phyloP scores from a whole-genome alignment of 371 early-diverging fungal species.

The Actinomucor elegans region DNA sequence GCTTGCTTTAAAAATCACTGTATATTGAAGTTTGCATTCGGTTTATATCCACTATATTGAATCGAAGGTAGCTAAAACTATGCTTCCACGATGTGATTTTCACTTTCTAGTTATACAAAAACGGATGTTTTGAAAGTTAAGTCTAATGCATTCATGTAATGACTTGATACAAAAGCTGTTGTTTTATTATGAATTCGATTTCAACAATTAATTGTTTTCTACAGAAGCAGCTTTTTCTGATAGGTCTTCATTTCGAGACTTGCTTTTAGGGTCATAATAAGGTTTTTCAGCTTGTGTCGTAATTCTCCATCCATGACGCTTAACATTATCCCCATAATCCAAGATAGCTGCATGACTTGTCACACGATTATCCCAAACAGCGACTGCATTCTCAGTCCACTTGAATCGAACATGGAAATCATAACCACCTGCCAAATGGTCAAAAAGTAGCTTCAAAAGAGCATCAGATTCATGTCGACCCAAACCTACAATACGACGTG shows the following conservation, averaged over 20 bases:
- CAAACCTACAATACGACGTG: constrained; percentile 57
- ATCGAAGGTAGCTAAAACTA: no score
- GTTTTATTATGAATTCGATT: no score
- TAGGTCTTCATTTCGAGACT: constrained; percentile 12
- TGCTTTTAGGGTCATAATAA: constrained; percentile 52
- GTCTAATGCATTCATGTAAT: no score
- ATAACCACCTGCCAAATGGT: constrained; percentile 49
- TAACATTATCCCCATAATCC: constrained; percentile 1
- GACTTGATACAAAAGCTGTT: no score
- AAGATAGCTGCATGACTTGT: constrained; percentile 41
- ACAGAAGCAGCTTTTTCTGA: not conserved
- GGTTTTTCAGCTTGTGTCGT: constrained; percentile 52
- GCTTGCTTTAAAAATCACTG: no score
- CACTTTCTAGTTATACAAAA: no score
- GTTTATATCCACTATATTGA: no score
- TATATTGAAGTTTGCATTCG: no score
- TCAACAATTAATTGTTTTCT: no score
- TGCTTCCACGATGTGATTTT: no score
- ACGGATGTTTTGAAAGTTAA: no score
- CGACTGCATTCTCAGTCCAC: constrained; percentile 56
- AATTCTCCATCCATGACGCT: constrained; percentile 43
- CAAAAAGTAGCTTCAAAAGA: constrained; percentile 53
- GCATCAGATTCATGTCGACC: constrained; percentile 57
- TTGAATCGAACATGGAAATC: constrained; percentile 68
- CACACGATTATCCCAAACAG: constrained; percentile 64